A percentile compares a stretch with the other conserved stretches of the same genome.
Conservation (phyloP, 73 alveolate species). For the Blepharisma stoltei region DNA sequence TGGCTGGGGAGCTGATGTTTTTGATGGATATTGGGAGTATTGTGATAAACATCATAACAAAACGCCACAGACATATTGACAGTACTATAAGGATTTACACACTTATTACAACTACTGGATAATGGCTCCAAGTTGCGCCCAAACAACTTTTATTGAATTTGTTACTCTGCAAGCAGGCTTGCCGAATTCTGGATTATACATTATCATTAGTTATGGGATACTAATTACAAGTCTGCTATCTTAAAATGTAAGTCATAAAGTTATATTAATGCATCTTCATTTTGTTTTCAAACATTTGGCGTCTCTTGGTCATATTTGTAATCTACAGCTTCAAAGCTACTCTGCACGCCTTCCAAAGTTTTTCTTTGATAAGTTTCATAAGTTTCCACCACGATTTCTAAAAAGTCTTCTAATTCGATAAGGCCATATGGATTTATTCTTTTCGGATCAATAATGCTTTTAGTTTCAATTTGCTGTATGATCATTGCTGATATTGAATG, state of each 20-base stretch:
- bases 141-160: not conserved
- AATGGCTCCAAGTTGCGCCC: not conserved
- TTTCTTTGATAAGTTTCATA: constrained; percentile 3
- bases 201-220: no score
- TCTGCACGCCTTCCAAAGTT: not conserved
- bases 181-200: no score
- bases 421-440: constrained; percentile 11
- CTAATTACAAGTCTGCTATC: no score
- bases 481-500: not conserved
- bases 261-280: no score
- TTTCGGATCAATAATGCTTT: constrained; percentile 1
- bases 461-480: not conserved
- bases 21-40: constrained; percentile 16
- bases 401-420: not conserved
- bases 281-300: no score
- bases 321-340: not conserved
- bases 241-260: no score
- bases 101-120: not conserved
- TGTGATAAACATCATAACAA: not conserved
- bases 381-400: not conserved
- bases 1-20: constrained; percentile 9
- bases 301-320: no score
- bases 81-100: not conserved
- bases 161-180: no score
- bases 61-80: not conserved